A percentile compares a stretch with the other conserved stretches of the same genome.
Evolutionary conservation across 2,329 filamentous ascomycete species (phyloP).

Genomic region (Ceratocystis variospora): DNA sequence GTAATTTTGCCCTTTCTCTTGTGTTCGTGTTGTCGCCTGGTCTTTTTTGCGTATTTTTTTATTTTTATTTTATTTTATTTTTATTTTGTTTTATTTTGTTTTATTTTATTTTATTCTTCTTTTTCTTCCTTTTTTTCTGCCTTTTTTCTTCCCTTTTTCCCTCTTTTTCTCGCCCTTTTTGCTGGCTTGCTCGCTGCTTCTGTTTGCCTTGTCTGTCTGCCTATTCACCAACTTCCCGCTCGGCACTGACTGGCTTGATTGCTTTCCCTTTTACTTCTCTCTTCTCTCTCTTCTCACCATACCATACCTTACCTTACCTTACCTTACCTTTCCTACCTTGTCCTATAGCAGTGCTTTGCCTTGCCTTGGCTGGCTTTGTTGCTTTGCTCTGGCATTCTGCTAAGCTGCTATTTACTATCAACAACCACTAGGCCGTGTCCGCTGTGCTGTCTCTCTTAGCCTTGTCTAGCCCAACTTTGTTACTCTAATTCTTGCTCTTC

Average conservation of each 20-base stretch:
- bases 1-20: too few species aligned
- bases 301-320: too few species aligned
- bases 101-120: too few species aligned
- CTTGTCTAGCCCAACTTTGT: too few species aligned
- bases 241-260: background rate
- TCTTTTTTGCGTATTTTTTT: background rate
- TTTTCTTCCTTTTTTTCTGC: background rate
- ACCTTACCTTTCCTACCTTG: too few species aligned
- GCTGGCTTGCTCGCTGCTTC: background rate
- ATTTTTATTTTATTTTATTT: background rate
- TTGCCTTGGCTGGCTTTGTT: too few species aligned
- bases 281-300: constrained; percentile 9
- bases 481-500: too few species aligned
- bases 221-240: background rate
- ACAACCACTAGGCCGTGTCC: too few species aligned
- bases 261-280: constrained; percentile 15
- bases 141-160: background rate
- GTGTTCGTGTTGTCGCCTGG: too few species aligned
- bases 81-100: background rate
- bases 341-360: too few species aligned
- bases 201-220: background rate
- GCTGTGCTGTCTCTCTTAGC: background rate
- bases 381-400: too few species aligned
- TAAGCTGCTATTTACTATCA: too few species aligned
- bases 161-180: background rate